Percentiles rank a stretch among this genome's conserved stretches.
Conservation (phyloP, 2,329 filamentous ascomycete genomes). For the Uncinocarpus reesii region DNA sequence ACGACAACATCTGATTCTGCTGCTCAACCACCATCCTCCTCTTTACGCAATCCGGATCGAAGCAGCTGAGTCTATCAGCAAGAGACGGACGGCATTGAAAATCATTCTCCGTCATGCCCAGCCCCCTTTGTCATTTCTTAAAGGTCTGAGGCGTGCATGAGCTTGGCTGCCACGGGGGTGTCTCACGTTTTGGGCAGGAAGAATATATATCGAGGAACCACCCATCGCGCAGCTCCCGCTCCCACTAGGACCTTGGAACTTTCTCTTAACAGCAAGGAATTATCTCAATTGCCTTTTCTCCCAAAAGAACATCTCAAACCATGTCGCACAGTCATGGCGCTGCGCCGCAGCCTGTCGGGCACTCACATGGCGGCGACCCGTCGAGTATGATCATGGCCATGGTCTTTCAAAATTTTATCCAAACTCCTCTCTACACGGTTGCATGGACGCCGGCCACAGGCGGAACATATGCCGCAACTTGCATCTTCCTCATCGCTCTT, state of each 20-base stretch:
- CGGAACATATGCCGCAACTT: constrained; percentile 74
- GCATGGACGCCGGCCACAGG: constrained; percentile 62
- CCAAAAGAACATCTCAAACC: no score
- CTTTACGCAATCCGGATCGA: no score
- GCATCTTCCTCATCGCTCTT: constrained; percentile 79
- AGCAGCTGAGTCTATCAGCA: no score
- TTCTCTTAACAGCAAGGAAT: neutral
- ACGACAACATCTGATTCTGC: no score
- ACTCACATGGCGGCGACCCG: constrained; percentile 5
- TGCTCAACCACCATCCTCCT: no score
- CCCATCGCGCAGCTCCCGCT: neutral
- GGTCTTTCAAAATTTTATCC: constrained; percentile 42
- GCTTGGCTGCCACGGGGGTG: constrained; percentile 10
- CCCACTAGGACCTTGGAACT: neutral
- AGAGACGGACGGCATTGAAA: constrained; percentile 1
- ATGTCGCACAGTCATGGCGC: neutral
- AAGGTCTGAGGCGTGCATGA: constrained; percentile 2
- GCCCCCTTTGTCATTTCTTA: neutral
- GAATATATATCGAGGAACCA: neutral
- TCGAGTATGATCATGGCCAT: constrained; percentile 25
- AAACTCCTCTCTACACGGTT: constrained; percentile 55
- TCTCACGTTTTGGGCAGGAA: neutral
- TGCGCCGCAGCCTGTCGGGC: neutral
- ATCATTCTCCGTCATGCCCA: neutral
- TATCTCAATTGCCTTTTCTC: no score